A percentile compares a stretch with the other conserved stretches of the same genome.
Evolutionary conservation across 2,329 filamentous ascomycete species (phyloP).

Genomic region (Parasarocladium wereldwijsianum): DNA sequence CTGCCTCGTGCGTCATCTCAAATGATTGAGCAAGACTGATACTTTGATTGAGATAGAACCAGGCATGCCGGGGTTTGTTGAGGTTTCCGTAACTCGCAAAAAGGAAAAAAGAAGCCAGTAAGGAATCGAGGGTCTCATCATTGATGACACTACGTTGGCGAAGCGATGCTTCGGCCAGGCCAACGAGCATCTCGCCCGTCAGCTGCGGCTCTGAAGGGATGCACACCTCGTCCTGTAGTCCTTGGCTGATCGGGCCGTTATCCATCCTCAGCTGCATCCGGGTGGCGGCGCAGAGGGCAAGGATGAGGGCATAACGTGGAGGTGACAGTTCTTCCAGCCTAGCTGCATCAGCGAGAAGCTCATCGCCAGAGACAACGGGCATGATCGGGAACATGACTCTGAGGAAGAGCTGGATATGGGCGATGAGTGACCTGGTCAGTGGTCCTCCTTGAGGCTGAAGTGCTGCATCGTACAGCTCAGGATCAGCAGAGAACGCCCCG

Average conservation of each 20-base stretch:
- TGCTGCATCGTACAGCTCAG: not conserved
- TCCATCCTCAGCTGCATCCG: conserved; percentile 15
- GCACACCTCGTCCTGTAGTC: conserved; percentile 7
- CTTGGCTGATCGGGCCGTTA: conserved; percentile 4
- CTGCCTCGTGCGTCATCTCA: conserved; percentile 13
- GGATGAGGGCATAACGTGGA: conserved; percentile 14
- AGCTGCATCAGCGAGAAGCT: conserved; percentile 13
- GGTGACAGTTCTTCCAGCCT: conserved; percentile 12
- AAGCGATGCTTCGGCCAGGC: conserved; percentile 12
- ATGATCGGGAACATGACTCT: conserved; percentile 18
- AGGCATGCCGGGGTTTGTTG: conserved; percentile 13
- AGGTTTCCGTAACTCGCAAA: conserved; percentile 17
- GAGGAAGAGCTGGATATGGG: conserved; percentile 16
- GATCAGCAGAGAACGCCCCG: not conserved
- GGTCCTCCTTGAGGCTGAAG: conserved; percentile 7
- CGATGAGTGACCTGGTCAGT: conserved; percentile 10
- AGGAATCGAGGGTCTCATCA: conserved; percentile 13
- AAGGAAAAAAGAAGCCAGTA: conserved; percentile 15
- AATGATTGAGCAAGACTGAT: conserved; percentile 15
- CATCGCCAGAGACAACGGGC: conserved; percentile 14
- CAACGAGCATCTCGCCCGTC: conserved; percentile 13
- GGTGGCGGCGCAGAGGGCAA: conserved; percentile 15
- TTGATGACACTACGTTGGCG: conserved; percentile 15
- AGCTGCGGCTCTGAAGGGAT: conserved; percentile 10
- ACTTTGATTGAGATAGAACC: conserved; percentile 18